Evolutionary conservation across 352 stramenopile species (phyloP).

Genomic region (Pythium brachiatum): DNA sequence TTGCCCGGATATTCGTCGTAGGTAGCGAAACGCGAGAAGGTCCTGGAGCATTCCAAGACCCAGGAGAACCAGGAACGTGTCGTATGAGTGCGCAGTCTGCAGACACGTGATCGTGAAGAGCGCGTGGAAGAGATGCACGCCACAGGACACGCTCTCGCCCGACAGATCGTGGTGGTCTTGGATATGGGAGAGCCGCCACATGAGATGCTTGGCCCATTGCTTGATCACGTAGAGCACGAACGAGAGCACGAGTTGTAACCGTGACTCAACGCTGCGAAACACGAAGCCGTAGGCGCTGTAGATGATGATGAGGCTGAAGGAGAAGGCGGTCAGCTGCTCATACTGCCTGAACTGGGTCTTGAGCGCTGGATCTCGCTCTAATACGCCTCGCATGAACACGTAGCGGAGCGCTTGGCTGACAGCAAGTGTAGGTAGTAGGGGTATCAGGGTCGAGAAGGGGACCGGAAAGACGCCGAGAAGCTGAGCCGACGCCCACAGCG

Average conservation of each 20-base stretch:
- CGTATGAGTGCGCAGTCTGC: slow-evolving; percentile 35
- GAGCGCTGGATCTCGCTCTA: background rate
- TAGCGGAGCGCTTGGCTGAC: slow-evolving; percentile 19
- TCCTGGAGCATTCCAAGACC: slow-evolving; percentile 26
- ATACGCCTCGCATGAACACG: background rate
- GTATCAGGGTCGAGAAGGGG: slow-evolving; percentile 21
- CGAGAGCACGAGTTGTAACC: slow-evolving; percentile 31
- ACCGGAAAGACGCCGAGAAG: slow-evolving; percentile 29
- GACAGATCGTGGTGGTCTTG: slow-evolving; percentile 30
- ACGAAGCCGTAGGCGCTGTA: slow-evolving; percentile 31
- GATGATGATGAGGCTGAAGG: slow-evolving; percentile 20
- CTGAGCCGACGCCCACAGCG: slow-evolving; percentile 18
- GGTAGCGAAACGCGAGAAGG: background rate
- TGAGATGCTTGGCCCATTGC: slow-evolving; percentile 10
- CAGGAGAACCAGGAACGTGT: slow-evolving; percentile 27
- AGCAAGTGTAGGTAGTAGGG: slow-evolving; percentile 11
- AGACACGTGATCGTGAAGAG: slow-evolving; percentile 38
- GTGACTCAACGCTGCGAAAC: slow-evolving; percentile 26
- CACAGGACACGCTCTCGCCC: slow-evolving; percentile 12
- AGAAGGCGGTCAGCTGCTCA: slow-evolving; percentile 6
- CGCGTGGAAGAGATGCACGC: slow-evolving; percentile 34
- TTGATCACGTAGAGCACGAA: slow-evolving; percentile 35
- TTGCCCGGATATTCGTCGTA: background rate
- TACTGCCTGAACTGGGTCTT: slow-evolving; percentile 10
- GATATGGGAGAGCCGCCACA: slow-evolving; percentile 23